A percentile compares a stretch with the other conserved stretches of the same genome.
Evolutionary conservation across 345 rosid genomes (phyloP).

Genomic region (Triadica sebifera): DNA sequence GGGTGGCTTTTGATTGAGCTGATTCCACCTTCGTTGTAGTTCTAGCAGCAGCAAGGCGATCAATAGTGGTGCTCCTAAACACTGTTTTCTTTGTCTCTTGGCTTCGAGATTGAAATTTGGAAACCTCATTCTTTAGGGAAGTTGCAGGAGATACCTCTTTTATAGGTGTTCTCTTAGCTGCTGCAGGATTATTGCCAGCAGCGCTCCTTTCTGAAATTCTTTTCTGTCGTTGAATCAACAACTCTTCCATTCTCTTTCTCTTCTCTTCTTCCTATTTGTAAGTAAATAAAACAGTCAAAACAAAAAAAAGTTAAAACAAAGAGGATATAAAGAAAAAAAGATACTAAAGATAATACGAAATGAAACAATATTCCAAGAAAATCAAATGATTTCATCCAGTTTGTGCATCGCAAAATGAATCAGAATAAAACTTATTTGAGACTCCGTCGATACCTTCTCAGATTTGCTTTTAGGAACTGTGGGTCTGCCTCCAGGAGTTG

Average conservation of each 20-base stretch:
- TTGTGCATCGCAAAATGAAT: no score
- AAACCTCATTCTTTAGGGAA: conserved; percentile 38
- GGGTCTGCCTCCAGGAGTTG: conserved; percentile 59
- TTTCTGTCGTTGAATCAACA: conserved; percentile 72
- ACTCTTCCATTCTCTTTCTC: conserved; percentile 74
- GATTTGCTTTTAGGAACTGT: conserved; percentile 55
- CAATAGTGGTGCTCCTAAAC: conserved; percentile 77
- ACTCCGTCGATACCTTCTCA: conserved; percentile 46
- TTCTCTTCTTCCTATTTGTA: conserved; percentile 74
- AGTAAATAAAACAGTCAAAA: not conserved
- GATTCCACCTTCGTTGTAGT: conserved; percentile 42
- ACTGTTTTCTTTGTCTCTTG: conserved; percentile 51
- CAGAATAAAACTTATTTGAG: no score
- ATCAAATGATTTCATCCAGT: no score
- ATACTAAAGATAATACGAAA: no score
- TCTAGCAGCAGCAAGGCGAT: conserved; percentile 76
- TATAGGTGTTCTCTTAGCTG: conserved; percentile 44
- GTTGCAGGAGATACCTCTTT: conserved; percentile 31
- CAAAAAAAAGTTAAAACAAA: not conserved
- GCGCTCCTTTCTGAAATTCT: conserved; percentile 90
- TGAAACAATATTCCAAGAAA: no score
- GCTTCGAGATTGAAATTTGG: conserved; percentile 31
- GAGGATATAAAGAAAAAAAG: not conserved
- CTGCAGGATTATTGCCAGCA: conserved; percentile 31
- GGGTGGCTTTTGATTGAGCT: conserved; percentile 39